phyloP scores from a whole-genome alignment of 2,329 filamentous ascomycete species.

The Cytospora schulzeri region DNA sequence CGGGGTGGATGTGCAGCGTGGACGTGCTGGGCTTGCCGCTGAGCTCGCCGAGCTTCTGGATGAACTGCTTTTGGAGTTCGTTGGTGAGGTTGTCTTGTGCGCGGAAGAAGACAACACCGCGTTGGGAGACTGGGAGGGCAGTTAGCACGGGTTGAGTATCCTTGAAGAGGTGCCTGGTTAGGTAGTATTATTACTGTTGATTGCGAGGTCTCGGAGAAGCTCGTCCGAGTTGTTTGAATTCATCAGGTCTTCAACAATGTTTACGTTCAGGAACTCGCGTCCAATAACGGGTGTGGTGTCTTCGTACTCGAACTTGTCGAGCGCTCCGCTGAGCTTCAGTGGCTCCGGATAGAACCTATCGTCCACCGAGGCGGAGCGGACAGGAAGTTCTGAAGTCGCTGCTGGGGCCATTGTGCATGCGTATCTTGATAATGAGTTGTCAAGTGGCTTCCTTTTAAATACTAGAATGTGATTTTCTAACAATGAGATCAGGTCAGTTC shows the following conservation, averaged over 20 bases:
- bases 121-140: conserved; percentile 45
- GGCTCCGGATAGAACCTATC: conserved; percentile 12
- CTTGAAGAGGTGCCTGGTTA: background rate
- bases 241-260: conserved; percentile 25
- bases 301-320: conserved; percentile 20
- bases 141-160: background rate
- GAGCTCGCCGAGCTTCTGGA: conserved; percentile 50
- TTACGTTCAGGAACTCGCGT: conserved; percentile 22
- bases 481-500: background rate
- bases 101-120: conserved; percentile 54
- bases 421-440: background rate
- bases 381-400: background rate
- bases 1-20: conserved; percentile 50
- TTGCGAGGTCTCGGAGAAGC: conserved; percentile 24
- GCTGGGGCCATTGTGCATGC: background rate
- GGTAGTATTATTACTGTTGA: conserved; percentile 22
- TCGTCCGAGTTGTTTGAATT: conserved; percentile 19
- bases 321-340: conserved; percentile 19
- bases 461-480: background rate
- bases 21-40: conserved; percentile 51
- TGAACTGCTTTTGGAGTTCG: conserved; percentile 49
- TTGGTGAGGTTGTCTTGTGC: conserved; percentile 47
- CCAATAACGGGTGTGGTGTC: conserved; percentile 26
- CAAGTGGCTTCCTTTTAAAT: background rate
- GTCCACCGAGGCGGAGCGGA: background rate